These are phyloP conservation scores for Apiospora arundinis DNA, from an alignment of 2,329 filamentous ascomycete genomes.

Conservation along the genomic window DNA sequence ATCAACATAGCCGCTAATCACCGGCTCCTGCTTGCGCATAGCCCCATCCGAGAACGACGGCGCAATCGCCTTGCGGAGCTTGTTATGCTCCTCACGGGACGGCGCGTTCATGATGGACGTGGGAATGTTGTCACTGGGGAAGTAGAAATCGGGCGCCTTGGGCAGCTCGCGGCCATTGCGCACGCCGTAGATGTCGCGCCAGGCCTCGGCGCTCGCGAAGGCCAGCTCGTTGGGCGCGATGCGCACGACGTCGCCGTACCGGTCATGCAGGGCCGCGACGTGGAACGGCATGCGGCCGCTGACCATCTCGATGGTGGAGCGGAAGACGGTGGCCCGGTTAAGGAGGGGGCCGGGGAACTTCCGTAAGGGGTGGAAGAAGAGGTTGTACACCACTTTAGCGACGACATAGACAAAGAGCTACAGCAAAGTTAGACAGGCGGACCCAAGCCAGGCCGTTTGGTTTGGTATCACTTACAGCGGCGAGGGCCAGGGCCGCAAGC, in stretches of 20 bases:
- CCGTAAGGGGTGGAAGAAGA: conserved; percentile 21
- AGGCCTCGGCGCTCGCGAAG: conserved; percentile 36
- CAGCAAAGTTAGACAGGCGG: background rate
- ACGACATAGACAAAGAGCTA: background rate
- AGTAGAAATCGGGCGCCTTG: conserved; percentile 20
- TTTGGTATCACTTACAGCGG: background rate
- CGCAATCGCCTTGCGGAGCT: conserved; percentile 10
- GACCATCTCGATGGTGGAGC: conserved; percentile 9
- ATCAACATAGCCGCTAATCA: conserved; percentile 6
- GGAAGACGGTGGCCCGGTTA: conserved; percentile 15
- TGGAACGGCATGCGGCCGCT: conserved; percentile 24
- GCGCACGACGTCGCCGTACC: conserved; percentile 40
- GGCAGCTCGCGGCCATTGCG: conserved; percentile 20
- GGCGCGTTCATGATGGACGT: conserved; percentile 22
- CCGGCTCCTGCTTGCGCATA: conserved; percentile 18
- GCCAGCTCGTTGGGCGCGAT: conserved; percentile 42
- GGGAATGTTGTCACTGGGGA: conserved; percentile 5
- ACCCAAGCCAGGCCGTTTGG: background rate
- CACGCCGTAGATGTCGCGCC: conserved; percentile 36
- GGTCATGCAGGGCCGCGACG: conserved; percentile 38
- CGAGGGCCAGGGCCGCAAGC: background rate
- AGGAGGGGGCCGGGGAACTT: conserved; percentile 19
- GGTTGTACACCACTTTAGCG: conserved; percentile 16
- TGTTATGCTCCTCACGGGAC: conserved; percentile 12
- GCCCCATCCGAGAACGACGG: conserved; percentile 17